Evolutionary conservation across 2,329 filamentous ascomycete genomes (phyloP).

Genomic region (Metarhizium album): DNA sequence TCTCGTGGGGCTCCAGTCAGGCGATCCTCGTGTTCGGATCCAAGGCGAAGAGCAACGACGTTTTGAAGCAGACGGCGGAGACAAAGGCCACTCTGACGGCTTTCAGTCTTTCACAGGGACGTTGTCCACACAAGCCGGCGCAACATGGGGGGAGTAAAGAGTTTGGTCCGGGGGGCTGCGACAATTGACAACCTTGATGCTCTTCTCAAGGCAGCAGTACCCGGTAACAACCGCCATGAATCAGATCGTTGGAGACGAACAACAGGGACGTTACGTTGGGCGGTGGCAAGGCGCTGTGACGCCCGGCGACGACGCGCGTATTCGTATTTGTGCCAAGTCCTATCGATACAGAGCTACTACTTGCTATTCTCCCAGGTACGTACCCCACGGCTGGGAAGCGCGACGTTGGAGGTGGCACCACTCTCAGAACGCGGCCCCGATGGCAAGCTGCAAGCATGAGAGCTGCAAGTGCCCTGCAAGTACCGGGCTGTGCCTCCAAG

Average conservation of each 20-base stretch:
- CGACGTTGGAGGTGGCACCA: slow-evolving; percentile 22
- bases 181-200: not conserved
- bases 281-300: not conserved
- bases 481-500: not conserved
- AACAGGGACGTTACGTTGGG: too few species aligned
- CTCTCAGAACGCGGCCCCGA: slow-evolving; percentile 24
- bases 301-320: not conserved
- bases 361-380: too few species aligned
- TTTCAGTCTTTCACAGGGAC: too few species aligned
- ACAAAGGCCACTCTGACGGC: too few species aligned
- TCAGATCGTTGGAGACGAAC: not conserved
- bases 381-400: too few species aligned
- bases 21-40: slow-evolving; percentile 9
- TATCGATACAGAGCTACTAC: too few species aligned
- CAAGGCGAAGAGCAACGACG: not conserved
- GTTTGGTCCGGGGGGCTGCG: too few species aligned
- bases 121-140: not conserved
- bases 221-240: too few species aligned
- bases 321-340: not conserved
- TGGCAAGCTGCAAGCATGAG: too few species aligned
- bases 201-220: not conserved
- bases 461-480: not conserved
- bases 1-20: slow-evolving; percentile 1
- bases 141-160: not conserved
- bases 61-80: not conserved